Evolutionary conservation across 768 basidiomycete genomes (phyloP), one percentile per base, ranked within the genome.

Genomic region (Tricholoma furcatifolium): DNA sequence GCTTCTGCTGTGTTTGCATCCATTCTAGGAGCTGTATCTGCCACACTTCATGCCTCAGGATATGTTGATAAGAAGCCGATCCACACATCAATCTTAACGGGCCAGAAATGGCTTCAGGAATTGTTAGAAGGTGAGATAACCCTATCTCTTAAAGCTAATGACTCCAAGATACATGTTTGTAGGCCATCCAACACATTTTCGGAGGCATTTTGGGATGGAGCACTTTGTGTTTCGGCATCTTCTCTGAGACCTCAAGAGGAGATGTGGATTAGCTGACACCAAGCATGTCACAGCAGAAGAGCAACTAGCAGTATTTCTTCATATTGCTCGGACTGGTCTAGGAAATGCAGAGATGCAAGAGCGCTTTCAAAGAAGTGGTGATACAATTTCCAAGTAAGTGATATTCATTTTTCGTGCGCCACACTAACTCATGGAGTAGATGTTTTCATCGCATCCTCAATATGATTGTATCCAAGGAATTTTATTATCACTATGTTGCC

Each of bases 281-380:
- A 54, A 48, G 18, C 56, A 60, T 58, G 57, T 74, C 8, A 47
- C 62, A 0, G 42, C 61, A 0, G 66, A 73, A 31, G 74, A 76
- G 47, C 69, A 74, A 47, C 43, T 74, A 14, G 71, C 70, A 0
- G 70, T 75, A 12, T 75, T 74, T 50, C 64, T 75, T 14, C 54
- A 61, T 7, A 57, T 66, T 38, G 57, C 60, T 6, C 56, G 61
- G 1, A 70, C 65, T 31, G 70, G 71, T 2, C 36, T 58, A 14
- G 48, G 62, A 0, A 64, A 61, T 53, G 43, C 58, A 5, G 60
- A 67, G 38, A 53, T 70, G 38, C 63, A 66, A 50, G 73, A 75
- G 45, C 47, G 62, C 7, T 75, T 77, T 53, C 74, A 75, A 54
- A 47, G 63, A 2, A 69, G 69, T 57, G 67, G 63, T 10, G 70